Evolutionary conservation across 2,329 filamentous ascomycete genomes (phyloP), one percentile per base, ranked within the genome.

Genomic region (Colletotrichum liaoningense): DNA sequence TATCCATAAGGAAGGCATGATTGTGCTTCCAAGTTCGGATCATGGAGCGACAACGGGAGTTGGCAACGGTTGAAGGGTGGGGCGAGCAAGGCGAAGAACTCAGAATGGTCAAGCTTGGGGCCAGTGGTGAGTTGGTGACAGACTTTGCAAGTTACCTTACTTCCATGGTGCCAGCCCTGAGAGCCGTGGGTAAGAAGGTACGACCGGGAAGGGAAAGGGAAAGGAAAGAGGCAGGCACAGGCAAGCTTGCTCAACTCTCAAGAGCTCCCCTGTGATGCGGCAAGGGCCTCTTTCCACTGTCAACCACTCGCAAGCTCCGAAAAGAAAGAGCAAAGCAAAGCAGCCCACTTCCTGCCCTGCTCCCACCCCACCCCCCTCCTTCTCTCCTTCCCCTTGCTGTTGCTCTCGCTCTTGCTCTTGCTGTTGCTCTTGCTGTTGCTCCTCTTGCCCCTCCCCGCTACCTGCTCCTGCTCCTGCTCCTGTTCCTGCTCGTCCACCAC

Each of bases 221-320:
- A 46, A 63, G 42, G 60, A 28, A 52, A 63, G 33, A 26, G 60
- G 42, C 60, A 63, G 60, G 38, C 38, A 63, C 42, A 49, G 42
- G 42, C 42, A 49, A 49, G 42, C 42, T 49, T n/a, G 42, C 42
- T 49, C 42, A 22, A 49, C 42, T 49, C 33, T 63, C 60, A 63
- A 63, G 46, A 63, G 60, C 60, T 63, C 60, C 60, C 60, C 60
- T 63, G 60, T 22, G 52, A 33, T 63, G 60, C 46, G 46, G 46
- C 46, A 63, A 35, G 56, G 67, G 28, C 62, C 63, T 62, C 26
- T 60, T 69, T 49, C 54, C 54, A 60, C 66, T 64, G 26, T 33
- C 59, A n/a, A 64, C 70, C 70, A 73, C 66, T 70, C 70, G 33
- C 60, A 70, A 70, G 70, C 66, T 73, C 70, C 66, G 54, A 73